Conservation (phyloP, 2,329 filamentous ascomycete genomes). For the Dactylellina cionopaga region DNA sequence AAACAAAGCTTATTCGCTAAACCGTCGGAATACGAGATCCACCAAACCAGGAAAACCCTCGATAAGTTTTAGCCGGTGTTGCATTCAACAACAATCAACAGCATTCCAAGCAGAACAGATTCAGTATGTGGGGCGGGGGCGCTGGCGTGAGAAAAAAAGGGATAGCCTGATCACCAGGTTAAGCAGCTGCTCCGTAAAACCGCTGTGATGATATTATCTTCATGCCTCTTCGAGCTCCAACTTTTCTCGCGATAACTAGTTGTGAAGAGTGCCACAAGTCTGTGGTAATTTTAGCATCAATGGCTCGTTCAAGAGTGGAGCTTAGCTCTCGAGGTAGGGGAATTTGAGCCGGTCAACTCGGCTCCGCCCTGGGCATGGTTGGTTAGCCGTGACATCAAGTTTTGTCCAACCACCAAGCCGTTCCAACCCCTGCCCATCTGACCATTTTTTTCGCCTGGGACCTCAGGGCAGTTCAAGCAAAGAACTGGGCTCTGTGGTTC, state of each 20-base stretch:
- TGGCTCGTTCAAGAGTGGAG: conserved; percentile 42
- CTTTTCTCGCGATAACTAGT: conserved; percentile 9
- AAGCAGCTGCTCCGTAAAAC: conserved; percentile 12
- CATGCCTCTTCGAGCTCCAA: conserved; percentile 51
- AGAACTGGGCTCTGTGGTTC: conserved; percentile 6
- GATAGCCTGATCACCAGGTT: conserved; percentile 19
- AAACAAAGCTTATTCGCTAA: not conserved
- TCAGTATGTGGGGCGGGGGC: conserved; percentile 46
- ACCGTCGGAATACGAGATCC: conserved; percentile 51
- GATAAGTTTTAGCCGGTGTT: conserved; percentile 38
- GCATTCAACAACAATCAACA: conserved; percentile 27
- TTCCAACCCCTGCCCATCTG: conserved; percentile 44
- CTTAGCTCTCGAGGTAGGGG: conserved; percentile 35
- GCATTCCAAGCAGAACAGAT: conserved; percentile 4
- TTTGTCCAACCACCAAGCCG: conserved; percentile 48
- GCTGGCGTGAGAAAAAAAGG: conserved; percentile 40
- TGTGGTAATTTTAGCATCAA: conserved; percentile 52
- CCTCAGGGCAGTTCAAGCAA: not conserved
- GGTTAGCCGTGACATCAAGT: conserved; percentile 34
- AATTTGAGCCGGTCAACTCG: conserved; percentile 41
- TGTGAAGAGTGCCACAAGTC: conserved; percentile 45
- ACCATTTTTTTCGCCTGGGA: conserved; percentile 8
- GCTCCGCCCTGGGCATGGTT: conserved; percentile 40
- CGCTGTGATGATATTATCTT: conserved; percentile 34
- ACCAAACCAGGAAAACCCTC: conserved; percentile 33